Percentiles rank a stretch among this genome's conserved stretches.
Conservation (phyloP, 345 rosid genomes). For the Dimocarpus longan region DNA sequence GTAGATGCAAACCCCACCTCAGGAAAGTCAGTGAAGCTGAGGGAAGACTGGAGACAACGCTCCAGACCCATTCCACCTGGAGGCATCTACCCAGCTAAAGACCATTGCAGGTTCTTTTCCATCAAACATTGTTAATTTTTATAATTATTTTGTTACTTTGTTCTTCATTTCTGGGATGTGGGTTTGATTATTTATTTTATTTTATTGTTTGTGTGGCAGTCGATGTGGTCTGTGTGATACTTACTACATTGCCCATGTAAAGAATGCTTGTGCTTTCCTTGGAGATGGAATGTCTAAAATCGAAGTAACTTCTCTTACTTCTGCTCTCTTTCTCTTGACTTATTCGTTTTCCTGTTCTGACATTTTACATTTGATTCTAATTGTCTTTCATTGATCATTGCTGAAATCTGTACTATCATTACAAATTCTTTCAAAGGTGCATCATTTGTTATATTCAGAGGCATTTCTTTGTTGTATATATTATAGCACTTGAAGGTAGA, state of each 20-base stretch:
- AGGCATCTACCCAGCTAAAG: conserved; percentile 92
- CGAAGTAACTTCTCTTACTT: conserved; percentile 54
- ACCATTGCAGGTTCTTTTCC: conserved; percentile 75
- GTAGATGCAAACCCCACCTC: conserved; percentile 40
- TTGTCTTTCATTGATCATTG: neutral
- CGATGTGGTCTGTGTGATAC: conserved; percentile 92
- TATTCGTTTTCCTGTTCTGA: neutral
- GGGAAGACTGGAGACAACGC: conserved; percentile 88
- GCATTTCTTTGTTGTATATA: neutral
- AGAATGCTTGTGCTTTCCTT: conserved; percentile 89
- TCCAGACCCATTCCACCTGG: conserved; percentile 90
- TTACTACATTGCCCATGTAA: conserved; percentile 92
- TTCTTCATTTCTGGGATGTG: neutral
- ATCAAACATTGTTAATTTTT: neutral
- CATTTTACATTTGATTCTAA: neutral
- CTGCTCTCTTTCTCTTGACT: neutral
- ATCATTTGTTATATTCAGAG: neutral
- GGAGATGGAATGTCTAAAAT: conserved; percentile 96
- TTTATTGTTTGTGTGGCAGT: conserved; percentile 36
- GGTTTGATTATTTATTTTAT: neutral
- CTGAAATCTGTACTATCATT: neutral
- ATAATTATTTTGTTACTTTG: neutral
- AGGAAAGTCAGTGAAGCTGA: conserved; percentile 53
- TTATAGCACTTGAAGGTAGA: neutral
- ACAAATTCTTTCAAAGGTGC: neutral